phyloP scores from a whole-genome alignment of 2,329 filamentous ascomycete genomes.

The Clonostachys solani region DNA sequence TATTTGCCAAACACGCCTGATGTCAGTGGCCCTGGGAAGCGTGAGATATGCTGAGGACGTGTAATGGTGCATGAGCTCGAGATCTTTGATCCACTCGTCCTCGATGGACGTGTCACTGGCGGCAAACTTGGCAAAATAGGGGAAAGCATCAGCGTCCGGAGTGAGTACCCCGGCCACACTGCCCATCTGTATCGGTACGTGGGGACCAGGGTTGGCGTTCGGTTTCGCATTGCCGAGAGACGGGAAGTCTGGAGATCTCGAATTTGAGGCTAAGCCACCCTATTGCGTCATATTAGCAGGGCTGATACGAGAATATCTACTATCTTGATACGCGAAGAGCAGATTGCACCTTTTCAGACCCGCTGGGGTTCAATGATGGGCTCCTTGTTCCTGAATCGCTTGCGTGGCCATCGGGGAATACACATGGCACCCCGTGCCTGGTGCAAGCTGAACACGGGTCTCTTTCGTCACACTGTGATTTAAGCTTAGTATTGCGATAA shows the following conservation, averaged over 20 bases:
- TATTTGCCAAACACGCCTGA: conserved; percentile 17
- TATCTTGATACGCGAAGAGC: too few relatives aligned
- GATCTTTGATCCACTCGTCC: conserved; percentile 22
- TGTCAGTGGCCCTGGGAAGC: conserved; percentile 14
- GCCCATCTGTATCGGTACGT: too few relatives aligned
- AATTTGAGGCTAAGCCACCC: too few relatives aligned
- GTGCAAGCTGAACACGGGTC: conserved; percentile 28
- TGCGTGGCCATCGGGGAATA: conserved; percentile 9
- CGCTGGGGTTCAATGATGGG: too few relatives aligned
- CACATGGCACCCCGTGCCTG: conserved; percentile 26
- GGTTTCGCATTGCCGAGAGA: too few relatives aligned
- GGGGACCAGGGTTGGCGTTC: too few relatives aligned
- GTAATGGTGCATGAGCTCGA: conserved; percentile 29
- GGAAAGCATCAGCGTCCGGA: neutral
- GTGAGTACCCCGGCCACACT: too few relatives aligned
- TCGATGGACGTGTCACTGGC: neutral
- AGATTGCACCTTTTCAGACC: too few relatives aligned
- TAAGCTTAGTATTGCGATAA: neutral
- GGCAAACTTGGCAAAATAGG: neutral
- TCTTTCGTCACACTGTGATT: conserved; percentile 27
- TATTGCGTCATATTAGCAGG: too few relatives aligned
- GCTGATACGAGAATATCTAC: too few relatives aligned
- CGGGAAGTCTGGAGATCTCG: too few relatives aligned
- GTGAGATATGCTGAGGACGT: conserved; percentile 19
- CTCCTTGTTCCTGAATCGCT: too few relatives aligned